phyloP scores from a whole-genome alignment of 2,329 filamentous ascomycete genomes.

The Cladosporium oxysporum region DNA sequence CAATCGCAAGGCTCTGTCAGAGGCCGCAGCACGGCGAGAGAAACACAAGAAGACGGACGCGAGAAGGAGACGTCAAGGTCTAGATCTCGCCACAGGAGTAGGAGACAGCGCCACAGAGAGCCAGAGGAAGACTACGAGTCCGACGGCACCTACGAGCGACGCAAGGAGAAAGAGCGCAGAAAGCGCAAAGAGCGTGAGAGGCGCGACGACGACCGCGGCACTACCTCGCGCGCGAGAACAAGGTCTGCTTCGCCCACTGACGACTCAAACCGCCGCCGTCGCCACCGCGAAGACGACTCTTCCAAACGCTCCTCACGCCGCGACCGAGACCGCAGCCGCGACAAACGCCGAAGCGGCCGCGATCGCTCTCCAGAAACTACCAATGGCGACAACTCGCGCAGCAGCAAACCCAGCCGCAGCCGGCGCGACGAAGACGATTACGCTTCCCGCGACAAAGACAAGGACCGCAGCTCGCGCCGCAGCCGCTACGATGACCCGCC shows the following conservation, averaged over 20 bases:
- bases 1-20: slow-evolving; percentile 16
- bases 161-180: slow-evolving; percentile 37
- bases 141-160: slow-evolving; percentile 41
- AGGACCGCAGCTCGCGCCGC: slow-evolving; percentile 47
- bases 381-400: slow-evolving; percentile 25
- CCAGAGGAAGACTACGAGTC: slow-evolving; percentile 42
- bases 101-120: slow-evolving; percentile 54
- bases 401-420: slow-evolving; percentile 32
- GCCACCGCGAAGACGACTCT: slow-evolving; percentile 50
- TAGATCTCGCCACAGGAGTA: slow-evolving; percentile 50
- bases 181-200: slow-evolving; percentile 38
- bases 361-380: slow-evolving; percentile 36
- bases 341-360: slow-evolving; percentile 42
- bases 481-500: slow-evolving; percentile 49
- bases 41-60: slow-evolving; percentile 25
- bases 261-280: slow-evolving; percentile 60
- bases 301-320: slow-evolving; percentile 41
- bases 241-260: slow-evolving; percentile 66
- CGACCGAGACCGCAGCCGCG: slow-evolving; percentile 48
- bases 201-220: slow-evolving; percentile 51
- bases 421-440: slow-evolving; percentile 37
- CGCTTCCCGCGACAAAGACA: slow-evolving; percentile 20
- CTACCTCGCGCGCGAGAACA: slow-evolving; percentile 53
- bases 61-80: slow-evolving; percentile 36
- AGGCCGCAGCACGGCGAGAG: slow-evolving; percentile 11